These are phyloP conservation scores for Geotrichum ghanense DNA, from an alignment of 805 yeast genomes.

Conservation along the genomic window DNA sequence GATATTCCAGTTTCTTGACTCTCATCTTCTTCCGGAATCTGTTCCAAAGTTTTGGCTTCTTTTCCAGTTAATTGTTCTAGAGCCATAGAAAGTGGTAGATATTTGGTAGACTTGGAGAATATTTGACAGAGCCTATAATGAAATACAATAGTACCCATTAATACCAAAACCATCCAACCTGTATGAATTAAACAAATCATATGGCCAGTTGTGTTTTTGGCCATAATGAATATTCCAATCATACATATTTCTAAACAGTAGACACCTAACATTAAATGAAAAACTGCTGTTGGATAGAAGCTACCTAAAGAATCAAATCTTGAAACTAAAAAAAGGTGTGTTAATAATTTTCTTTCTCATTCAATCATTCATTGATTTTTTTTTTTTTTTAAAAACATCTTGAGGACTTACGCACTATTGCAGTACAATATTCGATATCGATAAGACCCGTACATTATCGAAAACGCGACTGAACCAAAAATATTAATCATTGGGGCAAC, in stretches of 20 bases:
- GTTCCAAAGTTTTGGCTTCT: conserved; percentile 7
- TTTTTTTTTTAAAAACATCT: no score
- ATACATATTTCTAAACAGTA: conserved; percentile 72
- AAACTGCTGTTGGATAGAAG: conserved; percentile 61
- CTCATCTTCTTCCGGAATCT: conserved; percentile 6
- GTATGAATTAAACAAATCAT: conserved; percentile 38
- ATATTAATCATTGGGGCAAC: conserved; percentile 69
- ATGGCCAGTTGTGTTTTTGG: conserved; percentile 36
- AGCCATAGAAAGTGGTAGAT: conserved; percentile 27
- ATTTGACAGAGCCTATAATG: conserved; percentile 41
- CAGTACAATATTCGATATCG: conserved; percentile 56
- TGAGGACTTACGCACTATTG: conserved; percentile 40
- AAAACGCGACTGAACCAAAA: conserved; percentile 45
- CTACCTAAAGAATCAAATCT: conserved; percentile 36
- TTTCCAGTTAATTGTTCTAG: conserved; percentile 12
- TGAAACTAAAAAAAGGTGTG: conserved; percentile 18
- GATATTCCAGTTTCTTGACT: neutral
- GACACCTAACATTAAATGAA: conserved; percentile 69
- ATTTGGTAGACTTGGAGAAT: conserved; percentile 27
- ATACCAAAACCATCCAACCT: conserved; percentile 38
- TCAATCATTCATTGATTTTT: no score
- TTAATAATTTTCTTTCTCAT: neutral
- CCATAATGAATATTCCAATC: conserved; percentile 62
- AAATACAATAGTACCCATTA: conserved; percentile 43
- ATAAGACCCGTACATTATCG: conserved; percentile 49